Evolutionary conservation across 2,329 filamentous ascomycete species (phyloP).

Genomic region (Penicillium decumbens): DNA sequence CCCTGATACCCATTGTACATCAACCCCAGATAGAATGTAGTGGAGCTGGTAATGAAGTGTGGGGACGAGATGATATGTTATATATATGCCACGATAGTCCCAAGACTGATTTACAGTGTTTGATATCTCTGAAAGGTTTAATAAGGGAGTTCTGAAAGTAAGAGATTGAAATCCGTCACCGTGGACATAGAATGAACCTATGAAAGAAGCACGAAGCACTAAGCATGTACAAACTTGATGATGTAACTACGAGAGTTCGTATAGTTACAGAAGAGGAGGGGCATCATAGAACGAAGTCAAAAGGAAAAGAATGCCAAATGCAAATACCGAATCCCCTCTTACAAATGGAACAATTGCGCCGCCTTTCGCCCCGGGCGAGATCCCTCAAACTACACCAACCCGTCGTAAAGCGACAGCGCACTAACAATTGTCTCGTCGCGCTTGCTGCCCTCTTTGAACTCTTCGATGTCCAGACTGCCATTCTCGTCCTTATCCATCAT

Average conservation of each 20-base stretch:
- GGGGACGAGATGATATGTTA: slow-evolving; percentile 8
- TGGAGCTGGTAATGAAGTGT: slow-evolving; percentile 12
- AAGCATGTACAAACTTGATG: background rate
- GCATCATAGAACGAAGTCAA: background rate
- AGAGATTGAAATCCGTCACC: too few species aligned
- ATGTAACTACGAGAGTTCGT: background rate
- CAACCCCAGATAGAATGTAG: slow-evolving; percentile 26
- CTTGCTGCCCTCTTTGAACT: slow-evolving; percentile 99
- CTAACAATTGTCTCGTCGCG: slow-evolving; percentile 98
- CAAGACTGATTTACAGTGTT: background rate
- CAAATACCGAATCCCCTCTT: slow-evolving; percentile 2
- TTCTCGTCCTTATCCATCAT: slow-evolving; percentile 99
- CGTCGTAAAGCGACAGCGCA: slow-evolving; percentile 91
- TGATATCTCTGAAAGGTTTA: background rate
- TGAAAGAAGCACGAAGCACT: background rate
- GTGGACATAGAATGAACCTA: background rate
- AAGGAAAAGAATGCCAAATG: slow-evolving; percentile 2
- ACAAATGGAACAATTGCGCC: slow-evolving; percentile 15
- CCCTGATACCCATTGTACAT: slow-evolving; percentile 27
- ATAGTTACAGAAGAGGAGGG: background rate
- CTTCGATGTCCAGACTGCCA: slow-evolving; percentile 89
- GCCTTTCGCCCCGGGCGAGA: slow-evolving; percentile 15
- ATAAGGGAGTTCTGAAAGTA: background rate
- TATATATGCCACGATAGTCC: slow-evolving; percentile 10
- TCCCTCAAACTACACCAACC: slow-evolving; percentile 63